phyloP scores from a whole-genome alignment of 192 early-diverging fungal genomes.

The Linnemannia exigua region DNA sequence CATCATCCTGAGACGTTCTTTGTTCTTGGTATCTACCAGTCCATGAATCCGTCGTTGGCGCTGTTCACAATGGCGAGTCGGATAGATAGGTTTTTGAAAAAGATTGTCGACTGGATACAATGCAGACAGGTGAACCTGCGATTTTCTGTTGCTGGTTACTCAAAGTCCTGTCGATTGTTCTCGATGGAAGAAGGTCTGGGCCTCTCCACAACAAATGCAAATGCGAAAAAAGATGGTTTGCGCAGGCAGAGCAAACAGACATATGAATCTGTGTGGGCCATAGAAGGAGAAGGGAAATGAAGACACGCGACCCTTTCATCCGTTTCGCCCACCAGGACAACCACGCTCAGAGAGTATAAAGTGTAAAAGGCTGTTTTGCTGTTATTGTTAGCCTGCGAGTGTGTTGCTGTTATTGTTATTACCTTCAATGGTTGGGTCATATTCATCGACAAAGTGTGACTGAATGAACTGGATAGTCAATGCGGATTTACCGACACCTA shows the following conservation, averaged over 20 bases:
- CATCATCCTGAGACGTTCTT: background rate
- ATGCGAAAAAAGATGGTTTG: background rate
- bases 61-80: background rate
- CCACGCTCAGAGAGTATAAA: background rate
- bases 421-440: constrained; percentile 96
- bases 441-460: constrained; percentile 87
- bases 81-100: background rate
- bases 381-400: background rate
- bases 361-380: no score
- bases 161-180: background rate
- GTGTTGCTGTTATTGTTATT: constrained; percentile 18
- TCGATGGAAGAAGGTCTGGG: background rate
- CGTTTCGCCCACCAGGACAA: background rate
- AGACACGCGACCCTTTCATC: background rate
- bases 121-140: no score
- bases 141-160: no score
- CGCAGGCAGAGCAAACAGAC: background rate
- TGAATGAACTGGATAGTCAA: constrained; percentile 86
- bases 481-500: constrained; percentile 82
- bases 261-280: no score
- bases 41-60: background rate
- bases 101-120: no score
- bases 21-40: background rate
- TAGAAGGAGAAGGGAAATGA: no score
- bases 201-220: background rate